Conservation (phyloP, 306 rosid genomes). For the Vigna mungo region DNA sequence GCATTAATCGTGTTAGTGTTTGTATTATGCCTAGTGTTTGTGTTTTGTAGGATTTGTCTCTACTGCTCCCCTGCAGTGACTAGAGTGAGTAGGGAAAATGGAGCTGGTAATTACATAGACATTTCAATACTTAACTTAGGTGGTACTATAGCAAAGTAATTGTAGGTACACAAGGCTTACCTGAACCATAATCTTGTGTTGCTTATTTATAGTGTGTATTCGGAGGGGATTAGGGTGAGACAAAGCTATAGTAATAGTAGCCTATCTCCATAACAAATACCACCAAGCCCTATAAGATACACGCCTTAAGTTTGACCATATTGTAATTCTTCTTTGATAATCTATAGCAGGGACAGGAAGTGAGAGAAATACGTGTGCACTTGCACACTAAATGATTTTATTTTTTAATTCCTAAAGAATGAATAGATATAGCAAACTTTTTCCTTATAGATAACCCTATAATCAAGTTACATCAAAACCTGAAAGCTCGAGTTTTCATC, state of each 20-base stretch:
- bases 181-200: background rate
- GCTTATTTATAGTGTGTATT: background rate
- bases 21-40: background rate
- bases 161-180: background rate
- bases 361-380: background rate
- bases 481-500: background rate
- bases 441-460: background rate
- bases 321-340: background rate
- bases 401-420: background rate
- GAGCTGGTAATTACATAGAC: background rate
- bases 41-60: background rate
- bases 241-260: background rate
- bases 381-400: background rate
- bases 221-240: background rate
- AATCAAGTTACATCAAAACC: background rate
- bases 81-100: background rate
- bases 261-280: background rate
- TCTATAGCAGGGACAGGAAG: background rate
- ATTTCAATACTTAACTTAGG: background rate
- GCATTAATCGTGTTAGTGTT: background rate
- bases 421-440: background rate
- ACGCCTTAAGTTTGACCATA: background rate
- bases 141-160: background rate
- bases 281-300: background rate
- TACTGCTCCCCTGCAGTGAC: background rate